Evolutionary conservation across 495 filamentous ascomycete genomes (phyloP), one percentile per base, ranked within the genome.

Genomic region (Penicillium nucicola): DNA sequence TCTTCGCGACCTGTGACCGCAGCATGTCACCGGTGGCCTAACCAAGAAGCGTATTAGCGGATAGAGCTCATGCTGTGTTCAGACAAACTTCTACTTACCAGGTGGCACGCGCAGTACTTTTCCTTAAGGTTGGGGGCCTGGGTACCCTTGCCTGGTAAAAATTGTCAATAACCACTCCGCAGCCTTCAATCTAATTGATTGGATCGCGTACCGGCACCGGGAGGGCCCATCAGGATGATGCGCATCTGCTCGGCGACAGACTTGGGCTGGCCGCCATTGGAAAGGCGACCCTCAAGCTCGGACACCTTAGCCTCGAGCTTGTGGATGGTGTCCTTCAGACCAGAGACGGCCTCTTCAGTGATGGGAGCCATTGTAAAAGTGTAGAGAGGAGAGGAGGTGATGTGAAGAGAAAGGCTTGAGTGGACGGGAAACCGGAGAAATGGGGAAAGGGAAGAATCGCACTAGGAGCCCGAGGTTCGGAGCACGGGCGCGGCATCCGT

Each of bases 1-100:
- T 97, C 80, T 95, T 96, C 52, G 93, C 88, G 69, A 99, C 95
- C 71, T 99, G 93, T 55, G 91, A 93, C 51, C 93, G 89, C 65
- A 99, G 84, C 93, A 99, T 99, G 73, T 99, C 93, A 66, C 93
- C 93, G 45, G 93, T 99, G 50, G 95, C 93, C 92, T 97, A 64
- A 40, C 50, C 23, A 40, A 37, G 38, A 42, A 42, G 53, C 14
- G 22, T 15, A 34, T 57, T 35, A 51, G 48, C 37, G 37, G 42
- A 36, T 40, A 45, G 30, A 20, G n/a, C 22, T 23, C 10, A 48
- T 33, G 22, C 20, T 39, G 20, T 19, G 20, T 19, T n/a, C 34
- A 42, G 33, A 41, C 51, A 49, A 12, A 36, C 17, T 47, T 57
- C 48, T 43, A 64, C 85, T 72, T 83, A 96, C 92, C 76, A 99